Base-by-base conservation (phyloP, 1,284 basidiomycete species). In the Cryptococcus wingfieldii region DNA sequence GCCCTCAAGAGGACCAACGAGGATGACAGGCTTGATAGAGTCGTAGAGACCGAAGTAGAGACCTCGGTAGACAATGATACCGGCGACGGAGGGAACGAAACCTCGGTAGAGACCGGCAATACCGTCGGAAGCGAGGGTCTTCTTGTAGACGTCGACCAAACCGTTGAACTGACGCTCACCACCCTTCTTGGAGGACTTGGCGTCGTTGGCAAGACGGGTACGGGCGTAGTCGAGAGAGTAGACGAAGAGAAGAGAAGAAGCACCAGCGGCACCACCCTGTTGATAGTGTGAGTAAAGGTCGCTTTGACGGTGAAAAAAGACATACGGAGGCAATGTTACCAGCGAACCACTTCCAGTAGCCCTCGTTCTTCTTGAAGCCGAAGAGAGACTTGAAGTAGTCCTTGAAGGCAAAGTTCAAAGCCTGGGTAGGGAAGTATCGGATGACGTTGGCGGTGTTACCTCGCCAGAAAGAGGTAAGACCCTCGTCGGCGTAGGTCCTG, bases 181-280 rank as follows among this genome's bases (percentile, higher is more conserved):
- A 80, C 92, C 92, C 75, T 83, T 83, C 83, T 90, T 92, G 49
- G 89, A 82, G 10, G 90, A 92, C 82, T 96, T 96, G 76, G 89
- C 89, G 75, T 97, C 93, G 79, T 94, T 95, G 77, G 93, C 92
- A 65, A 96, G 87, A 84, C 93, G 92, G 55, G 93, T 96, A 87
- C 93, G 91, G 63, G 93, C 93, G 73, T 92, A 95, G 73, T 96
- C 93, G 62, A 97, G 86, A 39, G 93, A 95, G 86, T 97, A 96
- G 78, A 96, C 93, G 79, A 97, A 96, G 76, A 97, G 86, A 54
- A 95, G 81, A 38, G 94, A 97, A 8, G 92, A 89, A 61, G 92
- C 92, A 87, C 92, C 92, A 77, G 92, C 92, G 67, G 88, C 92
- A 86, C 87, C 92, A 90, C 94, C 94, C 66, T 64, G 39, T 52